Base-by-base conservation (phyloP, 345 rosid species). In the Rhizophora apiculata region DNA sequence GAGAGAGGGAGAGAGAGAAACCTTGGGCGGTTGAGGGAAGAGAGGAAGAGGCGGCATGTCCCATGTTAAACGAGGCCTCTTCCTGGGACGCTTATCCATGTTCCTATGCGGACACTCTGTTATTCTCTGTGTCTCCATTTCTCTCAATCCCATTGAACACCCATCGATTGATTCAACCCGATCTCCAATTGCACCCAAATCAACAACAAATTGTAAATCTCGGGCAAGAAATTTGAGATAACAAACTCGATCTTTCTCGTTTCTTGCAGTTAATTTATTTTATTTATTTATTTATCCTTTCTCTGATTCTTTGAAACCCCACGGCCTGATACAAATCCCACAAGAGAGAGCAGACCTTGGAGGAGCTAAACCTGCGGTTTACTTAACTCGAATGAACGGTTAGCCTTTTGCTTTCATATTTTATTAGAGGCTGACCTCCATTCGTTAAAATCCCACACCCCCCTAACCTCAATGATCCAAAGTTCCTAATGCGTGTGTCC, bases 1-100 rank as follows among this genome's bases (percentile, higher is more conserved):
- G n/a, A 60, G 26, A 22, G 16, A 48, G 20, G 36, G 30, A 6
- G 16, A 22, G 16, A 57, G 27, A 24, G 22, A 61, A 60, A 89
- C 96, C 90, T 83, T 79, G 1, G 83, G 71, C 57, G 68, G 80
- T 31, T 24, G 69, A 63, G 80, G 69, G 76, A 85, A 77, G 74
- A 81, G 80, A 65, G 69, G 29, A 55, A 55, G 81, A 77, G 89
- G 87, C 0, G 84, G 82, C 65, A 82, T 74, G 72, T 88, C 93
- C 96, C 96, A 90, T 6, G 91, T 71, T 55, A 90, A 80, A 6
- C 96, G 84, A 6, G 89, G 89, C 53, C 88, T 82, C 74, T 90
- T 90, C 73, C 87, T 81, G 2, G 93, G 96, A 26, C 96, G 91
- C 58, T 85, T 88, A 72, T 88, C 93, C 76, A 81, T 82, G 72